Evolutionary conservation across 2,329 filamentous ascomycete genomes (phyloP), one percentile per base, ranked within the genome.

Genomic region (Capronia americana): DNA sequence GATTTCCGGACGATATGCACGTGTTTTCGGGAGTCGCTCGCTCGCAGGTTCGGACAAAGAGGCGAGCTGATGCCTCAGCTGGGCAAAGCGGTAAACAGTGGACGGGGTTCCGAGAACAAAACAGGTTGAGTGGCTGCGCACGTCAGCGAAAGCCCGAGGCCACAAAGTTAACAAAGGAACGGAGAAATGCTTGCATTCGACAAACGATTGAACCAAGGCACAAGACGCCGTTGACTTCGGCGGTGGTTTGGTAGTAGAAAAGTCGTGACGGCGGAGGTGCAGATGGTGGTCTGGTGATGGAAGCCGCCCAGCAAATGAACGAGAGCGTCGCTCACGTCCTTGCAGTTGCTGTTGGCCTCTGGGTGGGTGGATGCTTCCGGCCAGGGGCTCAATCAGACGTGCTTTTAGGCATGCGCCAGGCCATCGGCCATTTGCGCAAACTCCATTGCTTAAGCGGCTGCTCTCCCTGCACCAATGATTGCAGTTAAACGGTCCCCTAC

Each of bases 301-400:
- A 59, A 61, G 32, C 58, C 58, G 51, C 58, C 41, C 24, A 50
- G 57, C 57, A 26, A 59, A 61, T 38, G 48, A 53, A n/a, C 46
- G 44, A 20, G 20, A 54, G n/a, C 30, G 28, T 6, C 28, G 5
- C 7, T 28, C 28, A 28, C 30, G 58, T 61, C 58, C 58, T 61
- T 54, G 32, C 30, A n/a, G 48, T 61, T 54, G 58, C 48, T 38
- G 26, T 38, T 41, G 57, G 44, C 46, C 46, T 11, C 3, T 30
- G 28, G 28, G 14, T 56, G 53, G 53, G 32, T 57, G 55, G 58
- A 30, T 38, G 58, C 46, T 53, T 48, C 44, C 54, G 24, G 61
- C 61, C 61, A 63, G 61, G 61, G 61, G 61, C 41, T 63, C 54
- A 57, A 50, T 57, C 44, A 56, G 34, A 56, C 24, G 20, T 51